Evolutionary conservation across 345 rosid genomes (phyloP).

Genomic region (Limnanthes douglasii): DNA sequence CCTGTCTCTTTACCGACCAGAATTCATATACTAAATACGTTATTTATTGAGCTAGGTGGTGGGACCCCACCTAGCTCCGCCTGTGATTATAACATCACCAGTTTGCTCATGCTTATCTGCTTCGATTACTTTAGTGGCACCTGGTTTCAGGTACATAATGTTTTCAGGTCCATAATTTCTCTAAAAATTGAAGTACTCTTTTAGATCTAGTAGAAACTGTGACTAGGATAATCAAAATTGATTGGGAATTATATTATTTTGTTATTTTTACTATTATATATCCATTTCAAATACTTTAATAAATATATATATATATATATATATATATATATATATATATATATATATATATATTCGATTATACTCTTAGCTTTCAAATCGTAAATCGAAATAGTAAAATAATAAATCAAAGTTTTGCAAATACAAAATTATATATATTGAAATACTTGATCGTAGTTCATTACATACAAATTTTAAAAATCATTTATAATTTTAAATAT

Average conservation of each 20-base stretch:
- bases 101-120: no score
- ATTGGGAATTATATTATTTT: background rate
- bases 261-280: constrained; percentile 9
- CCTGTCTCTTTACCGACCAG: no score
- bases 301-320: background rate
- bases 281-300: constrained; percentile 2
- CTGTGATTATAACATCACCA: no score
- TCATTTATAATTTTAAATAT: constrained; percentile 2
- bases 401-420: background rate
- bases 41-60: no score
- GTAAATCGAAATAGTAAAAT: background rate
- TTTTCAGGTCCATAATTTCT: no score
- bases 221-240: no score
- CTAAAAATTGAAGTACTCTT: no score
- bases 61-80: no score
- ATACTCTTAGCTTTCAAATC: constrained; percentile 1
- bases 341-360: background rate
- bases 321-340: constrained; percentile 1
- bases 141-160: no score
- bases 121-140: no score
- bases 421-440: background rate
- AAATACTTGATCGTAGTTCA: constrained; percentile 1
- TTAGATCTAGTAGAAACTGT: no score
- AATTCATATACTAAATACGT: no score
- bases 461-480: background rate